phyloP scores from a whole-genome alignment of 1,284 basidiomycete genomes.

The Rhodotorula sp. region DNA sequence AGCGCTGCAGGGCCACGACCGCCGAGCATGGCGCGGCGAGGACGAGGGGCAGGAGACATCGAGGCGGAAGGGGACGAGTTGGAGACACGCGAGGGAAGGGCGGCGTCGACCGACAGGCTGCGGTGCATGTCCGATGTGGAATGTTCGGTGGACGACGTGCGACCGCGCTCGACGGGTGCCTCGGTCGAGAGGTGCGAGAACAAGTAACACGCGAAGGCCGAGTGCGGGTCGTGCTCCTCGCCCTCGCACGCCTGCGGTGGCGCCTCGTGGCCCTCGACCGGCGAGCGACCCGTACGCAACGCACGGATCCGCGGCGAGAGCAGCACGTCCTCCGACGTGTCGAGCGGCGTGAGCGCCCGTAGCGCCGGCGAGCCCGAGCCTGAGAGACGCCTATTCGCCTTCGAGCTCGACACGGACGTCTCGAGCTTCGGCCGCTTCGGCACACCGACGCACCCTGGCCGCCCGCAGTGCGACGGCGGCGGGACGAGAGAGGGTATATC shows the following conservation, averaged over 20 bases:
- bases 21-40: conserved; percentile 29
- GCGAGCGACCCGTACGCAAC: conserved; percentile 9
- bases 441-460: conserved; percentile 31
- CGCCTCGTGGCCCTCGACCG: not conserved
- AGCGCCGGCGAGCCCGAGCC: conserved; percentile 15
- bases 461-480: conserved; percentile 19
- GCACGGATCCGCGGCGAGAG: conserved; percentile 34
- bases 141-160: not conserved
- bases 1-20: conserved; percentile 11
- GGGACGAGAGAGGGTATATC: not conserved
- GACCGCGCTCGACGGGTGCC: conserved; percentile 12
- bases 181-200: conserved; percentile 36
- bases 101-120: conserved; percentile 22
- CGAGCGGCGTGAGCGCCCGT: conserved; percentile 20
- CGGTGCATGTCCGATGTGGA: conserved; percentile 6
- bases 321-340: conserved; percentile 26
- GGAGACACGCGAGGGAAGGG: not conserved
- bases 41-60: not conserved
- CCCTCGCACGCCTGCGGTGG: not conserved
- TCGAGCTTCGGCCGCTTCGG: conserved; percentile 20
- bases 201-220: conserved; percentile 41
- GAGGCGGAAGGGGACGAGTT: conserved; percentile 1
- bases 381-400: conserved; percentile 16
- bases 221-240: conserved; percentile 23
- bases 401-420: not conserved